phyloP scores from a whole-genome alignment of 2,329 filamentous ascomycete genomes.

The Xylaria sp. region DNA sequence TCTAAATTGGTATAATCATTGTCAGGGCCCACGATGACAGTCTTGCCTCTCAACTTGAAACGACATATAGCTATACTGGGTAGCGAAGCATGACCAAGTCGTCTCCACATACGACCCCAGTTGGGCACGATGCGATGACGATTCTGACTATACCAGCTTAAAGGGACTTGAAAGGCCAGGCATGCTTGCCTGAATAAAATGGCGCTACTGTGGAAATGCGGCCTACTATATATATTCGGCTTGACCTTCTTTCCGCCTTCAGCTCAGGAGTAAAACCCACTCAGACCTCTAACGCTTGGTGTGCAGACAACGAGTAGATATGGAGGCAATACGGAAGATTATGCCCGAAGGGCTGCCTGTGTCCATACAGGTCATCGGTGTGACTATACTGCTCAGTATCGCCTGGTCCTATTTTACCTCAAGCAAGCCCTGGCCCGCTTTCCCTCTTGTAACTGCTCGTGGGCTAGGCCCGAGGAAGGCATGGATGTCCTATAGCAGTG shows the following conservation, averaged over 20 bases:
- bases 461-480: constrained; percentile 46
- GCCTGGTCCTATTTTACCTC: constrained; percentile 46
- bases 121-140: constrained; percentile 23
- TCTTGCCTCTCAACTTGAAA: constrained; percentile 1
- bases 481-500: constrained; percentile 44
- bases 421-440: constrained; percentile 44
- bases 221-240: constrained; percentile 4
- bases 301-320: constrained; percentile 20
- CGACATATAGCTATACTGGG: not conserved
- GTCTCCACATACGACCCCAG: constrained; percentile 15
- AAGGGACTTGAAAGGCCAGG: constrained; percentile 13
- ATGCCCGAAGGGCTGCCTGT: constrained; percentile 48
- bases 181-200: constrained; percentile 29
- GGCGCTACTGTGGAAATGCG: constrained; percentile 1
- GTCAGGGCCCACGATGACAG: not conserved
- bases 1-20: not conserved
- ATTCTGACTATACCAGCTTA: constrained; percentile 17
- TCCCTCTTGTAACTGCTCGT: constrained; percentile 46
- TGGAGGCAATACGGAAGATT: constrained; percentile 44
- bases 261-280: not conserved
- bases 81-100: not conserved
- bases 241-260: not conserved
- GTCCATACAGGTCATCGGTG: constrained; percentile 45
- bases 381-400: constrained; percentile 44
- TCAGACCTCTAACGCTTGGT: not conserved